Evolutionary conservation across 2,329 filamentous ascomycete genomes (phyloP), one percentile per base, ranked within the genome.

Genomic region (Cadophora gregata): DNA sequence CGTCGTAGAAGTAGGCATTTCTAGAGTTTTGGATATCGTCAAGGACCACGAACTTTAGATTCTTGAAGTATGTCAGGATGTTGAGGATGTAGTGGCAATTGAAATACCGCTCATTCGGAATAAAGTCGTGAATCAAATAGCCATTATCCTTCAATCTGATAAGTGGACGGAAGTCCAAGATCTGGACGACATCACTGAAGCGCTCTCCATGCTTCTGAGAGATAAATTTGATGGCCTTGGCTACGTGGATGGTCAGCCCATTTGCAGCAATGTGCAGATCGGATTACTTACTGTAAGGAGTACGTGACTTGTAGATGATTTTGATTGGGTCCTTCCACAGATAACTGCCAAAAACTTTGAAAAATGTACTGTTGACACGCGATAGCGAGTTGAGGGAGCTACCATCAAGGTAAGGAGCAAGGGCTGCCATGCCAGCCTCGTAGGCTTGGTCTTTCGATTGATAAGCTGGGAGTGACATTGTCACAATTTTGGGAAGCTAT

Each of bases 191-290:
- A 6, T 38, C 33, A 25, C 21, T 36, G n/a, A 24, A 24, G 10
- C 29, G 31, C n/a, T 38, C n/a, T 38, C n/a, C 29, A 25, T 58
- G 29, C 12, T 38, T 58, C n/a, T 6, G 61, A 14, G n/a, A 68
- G 42, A 38, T 67, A 36, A 16, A 58, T 53, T 19, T 84, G 80
- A 33, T 83, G 81, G 75, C 88, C 85, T 59, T 50, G 48, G 42
- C 31, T 64, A 38, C 48, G 16, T 16, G 2, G 45, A 5, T 24
- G 21, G 19, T 58, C n/a, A 66, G 29, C 33, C 8, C 5, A 19
- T 4, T 29, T 66, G 31, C 36, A 67, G 31, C 14, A 16, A n/a
- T 7, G 14, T 12, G 42, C 19, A 12, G 29, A 29, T 12, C 27
- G 9, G 53, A 25, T 7, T 9, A 47, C 66, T 63, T 65, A 71